Evolutionary conservation across 176 grass and related monocot genomes (phyloP).

Genomic region (Poa pratensis): DNA sequence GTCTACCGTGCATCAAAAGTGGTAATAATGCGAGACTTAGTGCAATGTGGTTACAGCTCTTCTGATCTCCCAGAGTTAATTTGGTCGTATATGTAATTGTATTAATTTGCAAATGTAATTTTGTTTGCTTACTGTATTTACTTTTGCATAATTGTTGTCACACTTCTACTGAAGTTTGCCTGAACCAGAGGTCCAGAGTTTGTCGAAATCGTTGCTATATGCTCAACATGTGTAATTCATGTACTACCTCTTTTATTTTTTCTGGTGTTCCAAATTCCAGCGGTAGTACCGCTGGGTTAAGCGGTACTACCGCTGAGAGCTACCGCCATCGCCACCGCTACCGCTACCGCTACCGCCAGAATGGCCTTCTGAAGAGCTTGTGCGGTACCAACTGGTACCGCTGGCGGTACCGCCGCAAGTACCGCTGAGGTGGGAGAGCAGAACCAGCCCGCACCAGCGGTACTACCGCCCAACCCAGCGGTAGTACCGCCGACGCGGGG

Average conservation of each 20-base stretch:
- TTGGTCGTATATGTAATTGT: background rate
- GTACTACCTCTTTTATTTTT: background rate
- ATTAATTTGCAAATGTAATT: background rate
- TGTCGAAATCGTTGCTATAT: background rate
- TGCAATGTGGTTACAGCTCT: background rate
- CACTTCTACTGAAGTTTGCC: background rate
- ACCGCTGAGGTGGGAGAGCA: no score
- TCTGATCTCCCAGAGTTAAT: background rate
- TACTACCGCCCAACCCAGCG: no score
- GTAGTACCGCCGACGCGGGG: no score
- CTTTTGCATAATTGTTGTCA: background rate
- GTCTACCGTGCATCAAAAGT: background rate
- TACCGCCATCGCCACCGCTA: no score
- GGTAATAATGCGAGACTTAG: conserved; percentile 14
- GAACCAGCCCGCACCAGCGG: no score
- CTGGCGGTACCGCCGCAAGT: no score
- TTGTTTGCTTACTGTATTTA: background rate
- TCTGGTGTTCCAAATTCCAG: no score
- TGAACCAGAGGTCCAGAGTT: background rate
- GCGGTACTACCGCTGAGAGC: no score
- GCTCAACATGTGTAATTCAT: background rate
- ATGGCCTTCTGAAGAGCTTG: no score
- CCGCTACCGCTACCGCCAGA: no score
- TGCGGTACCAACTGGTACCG: no score
- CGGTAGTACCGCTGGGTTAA: no score